Evolutionary conservation across 2,329 filamentous ascomycete species (phyloP).

Genomic region (Botrytis elliptica): DNA sequence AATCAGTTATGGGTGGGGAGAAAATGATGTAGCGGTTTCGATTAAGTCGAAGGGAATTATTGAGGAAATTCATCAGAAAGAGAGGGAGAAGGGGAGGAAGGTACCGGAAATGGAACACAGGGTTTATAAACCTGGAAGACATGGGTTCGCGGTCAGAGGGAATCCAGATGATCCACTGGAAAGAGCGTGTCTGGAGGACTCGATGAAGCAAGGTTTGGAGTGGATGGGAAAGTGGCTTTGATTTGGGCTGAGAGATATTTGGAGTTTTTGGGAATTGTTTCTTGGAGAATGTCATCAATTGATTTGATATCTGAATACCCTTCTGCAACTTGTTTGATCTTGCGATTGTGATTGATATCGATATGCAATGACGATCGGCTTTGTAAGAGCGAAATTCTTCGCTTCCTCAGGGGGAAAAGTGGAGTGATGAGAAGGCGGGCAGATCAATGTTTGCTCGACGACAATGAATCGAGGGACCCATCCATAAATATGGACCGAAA

Average conservation of each 20-base stretch:
- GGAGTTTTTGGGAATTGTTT: background rate
- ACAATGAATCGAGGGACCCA: background rate
- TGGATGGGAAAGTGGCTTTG: conserved; percentile 24
- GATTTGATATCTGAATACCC: background rate
- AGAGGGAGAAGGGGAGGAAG: conserved; percentile 35
- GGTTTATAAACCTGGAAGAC: conserved; percentile 40
- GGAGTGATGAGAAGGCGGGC: too few species aligned
- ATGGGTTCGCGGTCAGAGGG: conserved; percentile 42
- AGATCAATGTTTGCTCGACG: background rate
- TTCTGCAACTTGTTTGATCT: background rate
- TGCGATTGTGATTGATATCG: too few species aligned
- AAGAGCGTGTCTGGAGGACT: conserved; percentile 40
- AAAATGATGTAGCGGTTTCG: conserved; percentile 36
- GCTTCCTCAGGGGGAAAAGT: background rate
- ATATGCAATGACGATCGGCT: background rate
- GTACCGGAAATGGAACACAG: conserved; percentile 39
- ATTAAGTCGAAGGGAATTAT: conserved; percentile 28
- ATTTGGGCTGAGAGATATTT: background rate
- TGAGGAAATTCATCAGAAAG: conserved; percentile 6
- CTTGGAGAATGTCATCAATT: background rate
- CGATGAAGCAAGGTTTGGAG: conserved; percentile 36
- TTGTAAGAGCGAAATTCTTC: background rate
- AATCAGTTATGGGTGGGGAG: conserved; percentile 39
- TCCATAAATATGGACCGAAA: background rate
- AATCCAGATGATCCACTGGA: conserved; percentile 42